Evolutionary conservation across 2,329 filamentous ascomycete genomes (phyloP), one percentile per base, ranked within the genome.

Genomic region (Apiospora phragmitis): DNA sequence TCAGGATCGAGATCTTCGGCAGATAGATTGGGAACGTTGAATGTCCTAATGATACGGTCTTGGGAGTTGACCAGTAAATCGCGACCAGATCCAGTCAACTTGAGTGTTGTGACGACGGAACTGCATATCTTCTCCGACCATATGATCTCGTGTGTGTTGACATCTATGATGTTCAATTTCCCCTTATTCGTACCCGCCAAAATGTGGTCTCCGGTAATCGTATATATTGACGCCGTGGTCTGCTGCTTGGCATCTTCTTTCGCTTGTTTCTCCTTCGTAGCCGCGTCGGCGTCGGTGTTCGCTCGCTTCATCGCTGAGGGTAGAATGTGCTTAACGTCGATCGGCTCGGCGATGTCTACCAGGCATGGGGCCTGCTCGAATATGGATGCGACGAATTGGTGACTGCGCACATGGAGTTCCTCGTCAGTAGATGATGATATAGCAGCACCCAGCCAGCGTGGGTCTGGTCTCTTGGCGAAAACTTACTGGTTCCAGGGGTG

Each of bases 191-290:
- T 99, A 49, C 94, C 97, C 0, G 94, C 91, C 43, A 99, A 88
- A 72, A 99, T 94, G 81, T 98, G 94, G 65, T 95, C 91, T 67
- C 96, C 96, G 0, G 91, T 89, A 0, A 91, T 89, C 0, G 94
- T 95, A 85, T 97, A 99, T 43, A 97, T 91, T 1, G 94, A 94
- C 32, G 94, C 94, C 5, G 95, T 98, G 0, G 96, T 98, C 79
- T 94, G 94, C 80, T 98, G 94, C 79, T 97, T 98, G 16, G 94
- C 94, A 78, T 98, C 95, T 78, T 97, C 94, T 66, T 94, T 94
- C 0, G 92, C 91, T 79, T 95, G 93, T 80, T 97, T 98, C 77
- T 97, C 94, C 71, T 90, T 91, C 32, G 87, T 82, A 9, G 90
- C 86, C 66, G 91, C 88, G 75, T 96, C 93, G 74, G 87, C 87